Evolutionary conservation across 768 basidiomycete species (phyloP).

Genomic region (Boletus fagicola): DNA sequence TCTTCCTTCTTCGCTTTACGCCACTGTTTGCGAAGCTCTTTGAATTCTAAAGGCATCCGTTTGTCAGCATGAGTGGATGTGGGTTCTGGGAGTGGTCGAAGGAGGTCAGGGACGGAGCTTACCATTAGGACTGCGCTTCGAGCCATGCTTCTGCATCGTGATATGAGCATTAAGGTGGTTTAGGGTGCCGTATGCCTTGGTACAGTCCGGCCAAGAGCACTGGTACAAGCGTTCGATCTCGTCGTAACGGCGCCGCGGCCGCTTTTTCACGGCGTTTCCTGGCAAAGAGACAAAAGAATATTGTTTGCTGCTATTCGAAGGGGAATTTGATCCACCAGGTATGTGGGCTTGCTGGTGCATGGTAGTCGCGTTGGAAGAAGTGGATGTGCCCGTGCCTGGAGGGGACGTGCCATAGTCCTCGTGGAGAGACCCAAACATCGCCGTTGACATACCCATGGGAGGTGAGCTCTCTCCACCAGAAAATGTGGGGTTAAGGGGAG

Average conservation of each 20-base stretch:
- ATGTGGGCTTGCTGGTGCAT: conserved; percentile 22
- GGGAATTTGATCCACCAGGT: conserved; percentile 28
- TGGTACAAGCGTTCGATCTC: conserved; percentile 94
- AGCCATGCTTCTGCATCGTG: conserved; percentile 95
- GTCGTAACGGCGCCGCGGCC: conserved; percentile 83
- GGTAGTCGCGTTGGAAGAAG: conserved; percentile 46
- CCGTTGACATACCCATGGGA: conserved; percentile 30
- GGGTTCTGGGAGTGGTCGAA: not conserved
- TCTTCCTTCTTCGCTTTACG: conserved; percentile 87
- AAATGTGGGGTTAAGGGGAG: conserved; percentile 55
- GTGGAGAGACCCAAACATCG: conserved; percentile 44
- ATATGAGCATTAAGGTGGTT: conserved; percentile 99
- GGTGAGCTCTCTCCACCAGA: conserved; percentile 40
- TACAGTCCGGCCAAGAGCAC: conserved; percentile 76
- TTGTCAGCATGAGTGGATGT: conserved; percentile 9
- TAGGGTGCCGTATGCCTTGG: conserved; percentile 89
- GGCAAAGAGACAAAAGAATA: conserved; percentile 82
- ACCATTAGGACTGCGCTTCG: conserved; percentile 89
- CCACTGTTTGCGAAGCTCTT: conserved; percentile 96
- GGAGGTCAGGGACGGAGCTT: conserved; percentile 29
- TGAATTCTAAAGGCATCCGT: conserved; percentile 69
- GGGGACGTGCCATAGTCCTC: conserved; percentile 61
- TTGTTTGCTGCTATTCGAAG: conserved; percentile 57
- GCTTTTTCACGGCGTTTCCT: conserved; percentile 78
- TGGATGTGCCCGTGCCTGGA: conserved; percentile 60